Percentiles rank a stretch among this genome's conserved stretches.
Conservation (phyloP, 345 rosid species). For the Pelargonium nanum region DNA sequence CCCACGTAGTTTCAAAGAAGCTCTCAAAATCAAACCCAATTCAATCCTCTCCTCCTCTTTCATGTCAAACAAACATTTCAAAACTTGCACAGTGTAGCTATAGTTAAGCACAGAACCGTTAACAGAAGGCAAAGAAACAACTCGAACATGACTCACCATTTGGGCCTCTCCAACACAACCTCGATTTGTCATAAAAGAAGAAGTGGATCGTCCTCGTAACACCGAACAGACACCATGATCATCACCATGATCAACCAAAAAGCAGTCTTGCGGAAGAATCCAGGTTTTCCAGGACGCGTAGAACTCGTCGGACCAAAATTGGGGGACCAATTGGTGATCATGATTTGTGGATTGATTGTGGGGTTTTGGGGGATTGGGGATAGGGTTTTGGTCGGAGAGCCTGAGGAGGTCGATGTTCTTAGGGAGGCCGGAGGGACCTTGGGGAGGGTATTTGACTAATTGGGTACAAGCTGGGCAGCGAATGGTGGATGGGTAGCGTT, state of each 20-base stretch:
- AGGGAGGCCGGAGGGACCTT: constrained; percentile 67
- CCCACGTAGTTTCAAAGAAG: constrained; percentile 21
- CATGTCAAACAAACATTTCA: constrained; percentile 49
- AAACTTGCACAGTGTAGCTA: constrained; percentile 37
- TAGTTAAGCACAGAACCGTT: constrained; percentile 32
- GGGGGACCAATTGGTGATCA: constrained; percentile 29
- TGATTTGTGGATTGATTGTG: not conserved
- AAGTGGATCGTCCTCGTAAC: not conserved
- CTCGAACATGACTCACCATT: constrained; percentile 41
- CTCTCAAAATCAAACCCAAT: constrained; percentile 28
- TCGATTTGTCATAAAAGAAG: not conserved
- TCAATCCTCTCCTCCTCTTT: constrained; percentile 35
- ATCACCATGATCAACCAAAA: constrained; percentile 18
- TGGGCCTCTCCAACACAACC: constrained; percentile 10
- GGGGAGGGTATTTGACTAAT: constrained; percentile 64
- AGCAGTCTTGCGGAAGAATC: constrained; percentile 36
- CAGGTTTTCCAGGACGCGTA: constrained; percentile 52
- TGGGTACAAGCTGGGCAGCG: constrained; percentile 87
- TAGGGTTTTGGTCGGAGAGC: constrained; percentile 17
- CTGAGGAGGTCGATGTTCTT: constrained; percentile 81
- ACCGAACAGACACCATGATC: constrained; percentile 2
- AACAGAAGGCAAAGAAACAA: constrained; percentile 23
- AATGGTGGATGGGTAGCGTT: constrained; percentile 47
- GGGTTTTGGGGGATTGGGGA: constrained; percentile 11
- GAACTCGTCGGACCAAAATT: constrained; percentile 56